Percentiles rank a stretch among this genome's conserved stretches.
These are phyloP conservation scores for Yamadazyma kitorensis DNA, from an alignment of 805 yeast species.

Conservation along the genomic window DNA sequence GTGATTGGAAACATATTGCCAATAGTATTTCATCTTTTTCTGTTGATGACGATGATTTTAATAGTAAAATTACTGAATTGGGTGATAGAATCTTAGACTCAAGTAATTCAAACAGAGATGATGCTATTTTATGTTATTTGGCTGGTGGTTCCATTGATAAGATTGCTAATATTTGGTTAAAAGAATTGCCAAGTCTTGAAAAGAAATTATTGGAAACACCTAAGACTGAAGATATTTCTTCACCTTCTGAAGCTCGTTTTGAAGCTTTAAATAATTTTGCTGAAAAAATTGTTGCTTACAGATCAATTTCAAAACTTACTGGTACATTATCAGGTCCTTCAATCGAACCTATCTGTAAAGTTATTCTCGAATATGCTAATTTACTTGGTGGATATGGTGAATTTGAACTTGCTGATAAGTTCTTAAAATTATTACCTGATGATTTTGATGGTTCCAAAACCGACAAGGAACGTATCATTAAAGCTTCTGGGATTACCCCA, in stretches of 20 bases:
- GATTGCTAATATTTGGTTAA: slow-evolving; percentile 78
- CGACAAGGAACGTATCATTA: slow-evolving; percentile 76
- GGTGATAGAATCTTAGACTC: slow-evolving; percentile 69
- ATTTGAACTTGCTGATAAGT: slow-evolving; percentile 72
- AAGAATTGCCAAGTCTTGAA: slow-evolving; percentile 55
- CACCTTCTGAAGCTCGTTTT: slow-evolving; percentile 82
- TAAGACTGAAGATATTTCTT: slow-evolving; percentile 41
- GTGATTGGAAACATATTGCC: slow-evolving; percentile 84
- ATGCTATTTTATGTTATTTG: slow-evolving; percentile 74
- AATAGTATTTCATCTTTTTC: slow-evolving; percentile 60
- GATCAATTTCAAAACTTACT: slow-evolving; percentile 43
- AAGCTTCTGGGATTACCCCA: slow-evolving; percentile 49
- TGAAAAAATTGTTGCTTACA: slow-evolving; percentile 77
- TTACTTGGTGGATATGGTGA: slow-evolving; percentile 79
- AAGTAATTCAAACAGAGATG: slow-evolving; percentile 48
- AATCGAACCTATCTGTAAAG: slow-evolving; percentile 50
- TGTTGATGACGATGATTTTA: slow-evolving; percentile 46
- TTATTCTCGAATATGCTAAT: slow-evolving; percentile 78
- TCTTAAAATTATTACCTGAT: slow-evolving; percentile 69
- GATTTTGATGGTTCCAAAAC: slow-evolving; percentile 64
- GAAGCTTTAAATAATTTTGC: slow-evolving; percentile 78
- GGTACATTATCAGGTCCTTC: slow-evolving; percentile 41
- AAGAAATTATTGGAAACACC: slow-evolving; percentile 39
- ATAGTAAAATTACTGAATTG: slow-evolving; percentile 54
- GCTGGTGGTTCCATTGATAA: slow-evolving; percentile 81